Base-by-base conservation (phyloP, 768 basidiomycete species). In the Termitomyces sp. region DNA sequence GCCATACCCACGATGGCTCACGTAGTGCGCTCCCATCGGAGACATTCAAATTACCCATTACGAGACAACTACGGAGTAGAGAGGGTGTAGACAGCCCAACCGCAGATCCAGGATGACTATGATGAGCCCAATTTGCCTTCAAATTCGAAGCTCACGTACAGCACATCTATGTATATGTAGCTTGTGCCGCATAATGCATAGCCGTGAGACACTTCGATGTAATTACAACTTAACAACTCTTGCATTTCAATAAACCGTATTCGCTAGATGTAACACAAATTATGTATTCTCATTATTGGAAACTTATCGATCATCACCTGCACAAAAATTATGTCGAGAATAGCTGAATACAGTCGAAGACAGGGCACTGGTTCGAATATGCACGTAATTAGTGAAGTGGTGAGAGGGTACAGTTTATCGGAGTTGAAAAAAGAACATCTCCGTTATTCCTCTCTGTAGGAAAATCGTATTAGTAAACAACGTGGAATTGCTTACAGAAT, bases 11-110 rank as follows among this genome's bases (percentile, higher is more conserved):
- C 40, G 82, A 83, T 56, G 70, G 72, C 46, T 79, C 86, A 15
- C 83, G 81, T 51, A 87, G 84, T 66, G 85, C 68, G 12, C 60
- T 69, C 12, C 65, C 63, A 34, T 57, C 61, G 29, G 66, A 69
- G 49, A 61, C 67, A 20, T 69, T 69, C 48, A 65, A 63, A 48
- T 57, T 62, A 52, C 66, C 68, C 25, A 37, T 40, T 14, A 52
- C 62, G n/a, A 59, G 56, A 47, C 62, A 60, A 34, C 32, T 56
- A 17, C 63, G 63, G 15, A 59, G 63, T 45, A 63, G 55, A 60
- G 66, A 67, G 42, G 57, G 59, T 48, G 38, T 32, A 40, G 52
- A 53, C 29, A 60, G 45, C 43, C 53, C 49, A 48, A 49, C 58
- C 36, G 49, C 52, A 50, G 64, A 66, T 61, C 66, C 65, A 29